Conservation (phyloP, 805 yeast species). For the Metschnikowia henanensis region DNA sequence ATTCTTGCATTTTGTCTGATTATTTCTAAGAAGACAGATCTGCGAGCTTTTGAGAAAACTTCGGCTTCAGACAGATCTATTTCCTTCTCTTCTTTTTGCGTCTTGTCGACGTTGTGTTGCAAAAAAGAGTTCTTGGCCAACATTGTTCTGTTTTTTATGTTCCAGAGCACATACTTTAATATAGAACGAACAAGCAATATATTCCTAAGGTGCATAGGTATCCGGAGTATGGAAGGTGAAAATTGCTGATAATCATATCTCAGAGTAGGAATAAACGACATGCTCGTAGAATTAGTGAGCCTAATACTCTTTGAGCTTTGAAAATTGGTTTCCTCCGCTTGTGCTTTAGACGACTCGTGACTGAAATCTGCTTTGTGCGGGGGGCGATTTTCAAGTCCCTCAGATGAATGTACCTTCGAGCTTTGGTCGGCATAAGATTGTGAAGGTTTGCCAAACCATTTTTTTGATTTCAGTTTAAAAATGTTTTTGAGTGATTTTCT, state of each 20-base stretch:
- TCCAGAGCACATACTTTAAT: neutral
- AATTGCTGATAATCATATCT: neutral
- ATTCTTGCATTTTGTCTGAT: neutral
- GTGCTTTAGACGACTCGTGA: neutral
- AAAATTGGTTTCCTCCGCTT: neutral
- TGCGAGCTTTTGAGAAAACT: neutral
- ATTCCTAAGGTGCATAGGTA: neutral
- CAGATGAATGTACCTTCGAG: neutral
- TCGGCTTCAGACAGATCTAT: neutral
- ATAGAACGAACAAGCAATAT: slow-evolving; percentile 1
- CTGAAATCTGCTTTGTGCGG: neutral
- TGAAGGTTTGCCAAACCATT: neutral
- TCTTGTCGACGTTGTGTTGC: neutral
- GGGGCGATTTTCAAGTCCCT: too few relatives aligned
- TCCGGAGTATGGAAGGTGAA: neutral
- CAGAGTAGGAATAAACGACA: neutral
- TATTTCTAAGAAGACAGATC: neutral
- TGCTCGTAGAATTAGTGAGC: neutral
- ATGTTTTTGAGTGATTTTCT: neutral
- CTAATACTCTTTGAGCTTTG: neutral
- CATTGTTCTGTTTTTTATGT: neutral
- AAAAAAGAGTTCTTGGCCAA: neutral
- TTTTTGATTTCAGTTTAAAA: neutral
- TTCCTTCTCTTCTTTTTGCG: neutral
- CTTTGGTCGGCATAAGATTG: neutral